These are phyloP conservation scores for Aspergillus affinis DNA, from an alignment of 495 filamentous ascomycete genomes.

Conservation along the genomic window DNA sequence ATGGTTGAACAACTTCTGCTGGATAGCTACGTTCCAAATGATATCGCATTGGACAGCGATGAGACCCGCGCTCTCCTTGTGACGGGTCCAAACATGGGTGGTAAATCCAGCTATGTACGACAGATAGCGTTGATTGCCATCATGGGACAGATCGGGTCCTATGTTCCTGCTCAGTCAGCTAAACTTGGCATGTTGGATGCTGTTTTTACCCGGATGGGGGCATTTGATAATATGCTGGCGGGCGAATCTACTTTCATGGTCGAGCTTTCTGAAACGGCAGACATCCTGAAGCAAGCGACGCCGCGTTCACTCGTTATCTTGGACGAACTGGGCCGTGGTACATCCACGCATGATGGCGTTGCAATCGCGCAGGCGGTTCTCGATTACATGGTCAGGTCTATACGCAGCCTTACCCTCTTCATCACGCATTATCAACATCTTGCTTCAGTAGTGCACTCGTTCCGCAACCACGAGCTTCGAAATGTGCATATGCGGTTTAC, in stretches of 20 bases:
- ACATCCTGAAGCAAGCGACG: constrained; percentile 86
- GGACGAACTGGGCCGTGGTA: constrained; percentile 94
- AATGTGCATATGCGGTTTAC: constrained; percentile 87
- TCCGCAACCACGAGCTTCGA: constrained; percentile 57
- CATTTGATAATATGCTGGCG: constrained; percentile 92
- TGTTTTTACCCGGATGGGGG: constrained; percentile 95
- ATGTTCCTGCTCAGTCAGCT: constrained; percentile 79
- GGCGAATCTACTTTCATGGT: constrained; percentile 98
- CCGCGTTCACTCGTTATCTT: constrained; percentile 80
- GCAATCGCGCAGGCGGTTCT: constrained; percentile 94
- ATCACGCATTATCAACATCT: constrained; percentile 96
- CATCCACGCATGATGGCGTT: constrained; percentile 90
- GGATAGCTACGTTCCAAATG: constrained; percentile 89
- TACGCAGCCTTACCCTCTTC: constrained; percentile 79
- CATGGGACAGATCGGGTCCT: constrained; percentile 93
- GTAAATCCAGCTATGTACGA: constrained; percentile 92
- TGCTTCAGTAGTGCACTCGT: constrained; percentile 65
- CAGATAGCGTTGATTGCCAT: constrained; percentile 88
- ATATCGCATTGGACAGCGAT: constrained; percentile 63
- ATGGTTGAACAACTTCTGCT: constrained; percentile 93
- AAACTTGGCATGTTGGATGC: constrained; percentile 81
- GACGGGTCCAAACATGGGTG: constrained; percentile 98
- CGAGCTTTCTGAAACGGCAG: constrained; percentile 85
- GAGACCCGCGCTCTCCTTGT: constrained; percentile 77
- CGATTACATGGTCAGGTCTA: constrained; percentile 73